Evolutionary conservation across 1,139 yeast genomes (phyloP).

Genomic region (Geotrichum fermentans): DNA sequence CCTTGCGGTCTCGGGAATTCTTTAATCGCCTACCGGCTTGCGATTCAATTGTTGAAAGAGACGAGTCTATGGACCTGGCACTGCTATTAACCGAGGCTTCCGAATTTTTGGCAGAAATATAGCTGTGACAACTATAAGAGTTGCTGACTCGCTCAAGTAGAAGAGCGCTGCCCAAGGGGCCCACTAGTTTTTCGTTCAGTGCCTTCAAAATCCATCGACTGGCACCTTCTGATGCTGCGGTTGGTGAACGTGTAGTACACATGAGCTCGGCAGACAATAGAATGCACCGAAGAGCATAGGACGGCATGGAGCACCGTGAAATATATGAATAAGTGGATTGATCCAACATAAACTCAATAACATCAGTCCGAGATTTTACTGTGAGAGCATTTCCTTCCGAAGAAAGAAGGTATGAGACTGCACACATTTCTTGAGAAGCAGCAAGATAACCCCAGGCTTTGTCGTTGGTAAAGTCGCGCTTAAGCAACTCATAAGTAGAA

Average conservation of each 20-base stretch:
- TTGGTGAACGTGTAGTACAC: conserved; percentile 30
- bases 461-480: conserved; percentile 71
- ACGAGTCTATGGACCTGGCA: neutral
- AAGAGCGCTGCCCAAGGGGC: conserved; percentile 42
- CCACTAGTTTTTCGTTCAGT: conserved; percentile 36
- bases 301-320: conserved; percentile 60
- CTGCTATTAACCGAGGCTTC: neutral
- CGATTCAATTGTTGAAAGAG: conserved; percentile 8
- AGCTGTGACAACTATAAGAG: conserved; percentile 37
- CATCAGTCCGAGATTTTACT: conserved; percentile 54
- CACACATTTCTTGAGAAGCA: conserved; percentile 82
- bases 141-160: conserved; percentile 48
- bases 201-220: conserved; percentile 39
- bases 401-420: conserved; percentile 64
- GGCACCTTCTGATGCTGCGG: conserved; percentile 36
- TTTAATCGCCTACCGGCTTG: conserved; percentile 9
- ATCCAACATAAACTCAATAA: conserved; percentile 63
- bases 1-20: conserved; percentile 57
- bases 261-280: conserved; percentile 39
- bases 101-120: conserved; percentile 16
- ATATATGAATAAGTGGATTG: conserved; percentile 58
- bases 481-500: conserved; percentile 74
- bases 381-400: conserved; percentile 43
- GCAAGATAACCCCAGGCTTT: conserved; percentile 84
- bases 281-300: conserved; percentile 53